Base-by-base conservation (phyloP, 495 filamentous ascomycete genomes). In the Ascobolus immersus region DNA sequence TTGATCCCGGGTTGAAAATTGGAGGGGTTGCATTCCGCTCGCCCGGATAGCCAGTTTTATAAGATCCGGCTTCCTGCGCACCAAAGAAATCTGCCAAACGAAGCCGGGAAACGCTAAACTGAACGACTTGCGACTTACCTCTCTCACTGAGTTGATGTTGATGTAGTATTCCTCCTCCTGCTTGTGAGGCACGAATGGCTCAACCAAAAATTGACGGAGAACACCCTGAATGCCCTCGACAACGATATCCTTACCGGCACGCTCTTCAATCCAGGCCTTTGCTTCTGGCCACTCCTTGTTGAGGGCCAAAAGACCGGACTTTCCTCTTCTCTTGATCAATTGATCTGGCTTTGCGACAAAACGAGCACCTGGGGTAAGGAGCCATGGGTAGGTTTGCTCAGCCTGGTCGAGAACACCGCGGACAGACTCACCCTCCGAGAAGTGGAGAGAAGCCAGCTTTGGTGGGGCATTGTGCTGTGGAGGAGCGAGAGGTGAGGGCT, bases 301-400 rank as follows among this genome's bases (percentile, higher is more conserved):
- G 49, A 99, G 64, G 32, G 77, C 77, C 32, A 99, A 62, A 30
- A 99, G 71, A 52, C 86, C 86, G 54, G 78, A 90, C 80, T 99
- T 99, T 52, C 86, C 86, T 60, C 86, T 69, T 51, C 86, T 64
- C 73, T 99, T 99, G 65, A 99, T 94, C 57, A 94, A 68, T 62
- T 94, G 89, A 65, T 99, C 86, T 44, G 86, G 86, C 69, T 99
- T 99, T 28, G 89, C 89, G 44, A 99, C 86, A 56, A 99, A 94
- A 61, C 74, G 84, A 52, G 84, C 61, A 38, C 70, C 80, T 35
- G 61, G 48, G 40, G 62, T 59, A 33, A 93, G 65, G 45, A 99
- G 65, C 81, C 82, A 99, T 39, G 86, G 86, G 63, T 81, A 94
- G 50, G 71, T 80, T 54, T 71, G 56, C 64, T 99, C 86, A 39